Evolutionary conservation across 345 rosid genomes (phyloP).

Genomic region (Cochlearia excelsa): DNA sequence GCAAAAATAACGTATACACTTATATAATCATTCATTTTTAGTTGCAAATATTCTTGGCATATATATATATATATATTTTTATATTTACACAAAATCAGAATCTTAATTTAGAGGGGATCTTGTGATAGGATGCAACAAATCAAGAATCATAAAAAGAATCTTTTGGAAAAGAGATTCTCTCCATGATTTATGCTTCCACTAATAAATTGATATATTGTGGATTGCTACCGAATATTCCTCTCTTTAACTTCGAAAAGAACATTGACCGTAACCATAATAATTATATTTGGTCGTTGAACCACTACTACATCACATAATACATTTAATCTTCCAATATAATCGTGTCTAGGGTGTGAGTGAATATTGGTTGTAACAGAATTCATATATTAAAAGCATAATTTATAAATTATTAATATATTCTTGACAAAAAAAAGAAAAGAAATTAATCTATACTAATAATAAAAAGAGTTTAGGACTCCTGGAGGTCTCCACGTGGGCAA

Average conservation of each 20-base stretch:
- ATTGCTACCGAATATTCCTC: conserved; percentile 32
- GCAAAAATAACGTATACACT: conserved; percentile 20
- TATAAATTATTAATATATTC: too few species aligned
- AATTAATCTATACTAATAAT: too few species aligned
- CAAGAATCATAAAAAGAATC: conserved; percentile 31
- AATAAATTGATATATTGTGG: conserved; percentile 28
- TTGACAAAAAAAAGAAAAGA: too few species aligned
- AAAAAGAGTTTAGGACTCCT: too few species aligned
- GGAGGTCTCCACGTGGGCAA: too few species aligned
- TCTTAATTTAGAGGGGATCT: conserved; percentile 23
- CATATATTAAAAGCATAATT: too few species aligned
- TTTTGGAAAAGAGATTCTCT: conserved; percentile 29
- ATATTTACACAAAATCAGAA: background rate
- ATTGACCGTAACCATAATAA: background rate
- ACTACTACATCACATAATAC: too few species aligned
- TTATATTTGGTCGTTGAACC: too few species aligned
- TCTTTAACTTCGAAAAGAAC: background rate
- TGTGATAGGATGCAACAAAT: conserved; percentile 32
- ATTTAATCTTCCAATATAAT: too few species aligned
- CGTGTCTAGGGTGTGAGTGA: too few species aligned
- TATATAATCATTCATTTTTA: conserved; percentile 14
- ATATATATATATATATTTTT: conserved; percentile 5
- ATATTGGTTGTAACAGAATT: too few species aligned
- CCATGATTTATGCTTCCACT: conserved; percentile 36
- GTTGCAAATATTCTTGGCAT: conserved; percentile 18